These are phyloP conservation scores for Colletotrichum zoysiae DNA, from an alignment of 2,329 filamentous ascomycete species.

Conservation along the genomic window DNA sequence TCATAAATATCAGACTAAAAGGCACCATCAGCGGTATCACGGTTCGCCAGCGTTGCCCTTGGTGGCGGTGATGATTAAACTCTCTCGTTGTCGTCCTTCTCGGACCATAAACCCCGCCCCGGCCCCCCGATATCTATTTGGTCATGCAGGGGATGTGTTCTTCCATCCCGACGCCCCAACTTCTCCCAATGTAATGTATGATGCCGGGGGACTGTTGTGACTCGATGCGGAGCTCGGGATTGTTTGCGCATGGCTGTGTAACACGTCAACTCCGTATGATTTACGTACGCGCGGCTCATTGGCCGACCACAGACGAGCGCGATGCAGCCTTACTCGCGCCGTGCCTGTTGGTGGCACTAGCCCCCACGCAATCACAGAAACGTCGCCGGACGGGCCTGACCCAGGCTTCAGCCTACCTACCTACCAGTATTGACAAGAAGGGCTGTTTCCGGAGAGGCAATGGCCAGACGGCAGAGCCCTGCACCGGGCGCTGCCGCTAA, in stretches of 20 bases:
- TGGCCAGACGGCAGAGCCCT: not conserved
- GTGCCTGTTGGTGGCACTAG: not conserved
- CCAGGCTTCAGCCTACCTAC: no score
- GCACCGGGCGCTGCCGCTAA: conserved; percentile 1
- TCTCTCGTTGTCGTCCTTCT: not conserved
- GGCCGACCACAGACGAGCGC: not conserved
- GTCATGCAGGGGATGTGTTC: not conserved
- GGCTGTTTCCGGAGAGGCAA: not conserved
- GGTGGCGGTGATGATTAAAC: not conserved
- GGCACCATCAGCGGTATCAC: no score
- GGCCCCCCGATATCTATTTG: not conserved
- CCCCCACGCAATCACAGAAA: conserved; percentile 3
- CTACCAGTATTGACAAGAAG: not conserved
- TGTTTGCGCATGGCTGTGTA: not conserved
- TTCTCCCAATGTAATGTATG: not conserved
- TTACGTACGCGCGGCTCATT: not conserved
- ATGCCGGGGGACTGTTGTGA: not conserved
- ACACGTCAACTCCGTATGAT: conserved; percentile 26
- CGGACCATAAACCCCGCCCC: not conserved
- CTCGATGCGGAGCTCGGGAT: not conserved
- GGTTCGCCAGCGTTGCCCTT: not conserved
- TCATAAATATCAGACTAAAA: no score
- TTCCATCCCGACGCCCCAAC: conserved; percentile 26
- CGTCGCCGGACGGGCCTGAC: not conserved
- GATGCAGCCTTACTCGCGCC: conserved; percentile 4